These are phyloP conservation scores for Fragosphaeria purpurea DNA, from an alignment of 2,329 filamentous ascomycete genomes.

Conservation along the genomic window DNA sequence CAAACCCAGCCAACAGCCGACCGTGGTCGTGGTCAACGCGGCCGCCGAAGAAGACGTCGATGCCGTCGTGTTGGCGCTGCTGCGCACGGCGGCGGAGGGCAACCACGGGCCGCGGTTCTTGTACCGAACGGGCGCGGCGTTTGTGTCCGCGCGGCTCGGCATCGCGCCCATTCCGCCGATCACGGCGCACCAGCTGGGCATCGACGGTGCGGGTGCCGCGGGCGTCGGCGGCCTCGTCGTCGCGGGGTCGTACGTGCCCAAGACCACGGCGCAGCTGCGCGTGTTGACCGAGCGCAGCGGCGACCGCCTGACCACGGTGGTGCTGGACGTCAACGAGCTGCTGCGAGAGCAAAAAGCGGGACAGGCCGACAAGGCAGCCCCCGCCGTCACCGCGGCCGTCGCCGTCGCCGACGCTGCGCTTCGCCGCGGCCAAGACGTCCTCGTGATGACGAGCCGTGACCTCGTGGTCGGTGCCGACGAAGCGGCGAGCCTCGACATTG, in stretches of 20 bases:
- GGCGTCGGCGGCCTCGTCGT: not conserved
- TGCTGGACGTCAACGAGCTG: too few relatives aligned
- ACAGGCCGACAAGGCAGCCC: too few relatives aligned
- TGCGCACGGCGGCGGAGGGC: slow-evolving; percentile 19
- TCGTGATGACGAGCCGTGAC: slow-evolving; percentile 49
- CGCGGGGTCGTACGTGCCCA: too few relatives aligned
- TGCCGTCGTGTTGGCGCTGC: slow-evolving; percentile 39
- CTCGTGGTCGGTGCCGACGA: slow-evolving; percentile 39
- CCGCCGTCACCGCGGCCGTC: slow-evolving; percentile 5
- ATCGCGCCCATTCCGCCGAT: slow-evolving; percentile 42
- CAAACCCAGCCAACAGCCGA: slow-evolving; percentile 20
- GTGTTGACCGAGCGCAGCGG: too few relatives aligned
- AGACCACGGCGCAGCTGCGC: too few relatives aligned
- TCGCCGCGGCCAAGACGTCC: slow-evolving; percentile 36
- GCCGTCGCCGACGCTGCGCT: slow-evolving; percentile 31
- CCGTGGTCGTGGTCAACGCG: slow-evolving; percentile 39
- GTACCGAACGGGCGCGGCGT: slow-evolving; percentile 17
- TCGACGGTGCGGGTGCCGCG: slow-evolving; percentile 28
- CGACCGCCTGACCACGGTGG: too few relatives aligned
- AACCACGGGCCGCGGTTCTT: slow-evolving; percentile 24
- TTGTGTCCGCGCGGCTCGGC: slow-evolving; percentile 31
- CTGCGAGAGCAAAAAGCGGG: too few relatives aligned
- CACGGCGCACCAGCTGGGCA: slow-evolving; percentile 37
- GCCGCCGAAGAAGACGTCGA: slow-evolving; percentile 42
- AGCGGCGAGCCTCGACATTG: slow-evolving; percentile 42